Evolutionary conservation across 257 asterid species (phyloP).

Genomic region (Echites panduratus): DNA sequence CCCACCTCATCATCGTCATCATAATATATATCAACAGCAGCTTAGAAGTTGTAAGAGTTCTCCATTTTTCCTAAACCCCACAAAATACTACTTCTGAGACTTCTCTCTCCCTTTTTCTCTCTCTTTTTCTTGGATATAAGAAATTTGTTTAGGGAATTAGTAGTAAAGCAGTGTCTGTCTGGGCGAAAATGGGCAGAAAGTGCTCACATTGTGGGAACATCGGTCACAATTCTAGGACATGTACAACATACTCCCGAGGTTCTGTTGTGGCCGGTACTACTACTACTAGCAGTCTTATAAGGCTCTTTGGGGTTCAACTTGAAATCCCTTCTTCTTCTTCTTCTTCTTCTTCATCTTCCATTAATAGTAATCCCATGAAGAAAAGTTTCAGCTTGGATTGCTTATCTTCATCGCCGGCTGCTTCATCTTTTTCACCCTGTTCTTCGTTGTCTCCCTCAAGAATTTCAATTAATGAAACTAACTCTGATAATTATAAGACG

Average conservation of each 20-base stretch:
- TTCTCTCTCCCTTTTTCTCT: constrained; percentile 21
- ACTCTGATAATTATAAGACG: constrained; percentile 16
- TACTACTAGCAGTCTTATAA: constrained; percentile 18
- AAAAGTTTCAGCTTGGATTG: constrained; percentile 76
- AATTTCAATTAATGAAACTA: constrained; percentile 22
- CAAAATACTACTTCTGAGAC: not conserved
- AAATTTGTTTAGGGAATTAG: constrained; percentile 2
- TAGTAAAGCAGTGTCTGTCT: not conserved
- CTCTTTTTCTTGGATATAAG: constrained; percentile 12
- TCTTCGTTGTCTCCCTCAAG: constrained; percentile 38
- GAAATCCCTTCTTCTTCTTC: constrained; percentile 14
- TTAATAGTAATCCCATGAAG: constrained; percentile 28
- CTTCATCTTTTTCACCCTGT: constrained; percentile 31
- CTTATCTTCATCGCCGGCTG: constrained; percentile 30
- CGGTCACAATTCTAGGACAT: constrained; percentile 90
- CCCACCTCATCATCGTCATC: constrained; percentile 22
- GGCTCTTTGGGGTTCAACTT: constrained; percentile 75
- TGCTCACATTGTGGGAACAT: constrained; percentile 83
- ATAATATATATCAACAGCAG: constrained; percentile 9
- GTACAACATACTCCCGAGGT: constrained; percentile 29
- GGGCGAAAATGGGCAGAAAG: constrained; percentile 67
- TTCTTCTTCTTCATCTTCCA: constrained; percentile 19
- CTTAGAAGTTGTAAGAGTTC: constrained; percentile 7
- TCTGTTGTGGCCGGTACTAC: constrained; percentile 4
- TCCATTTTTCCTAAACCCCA: constrained; percentile 4